Evolutionary conservation across 257 asterid species (phyloP), one percentile per base, ranked within the genome.

Genomic region (Catharanthus roseus): DNA sequence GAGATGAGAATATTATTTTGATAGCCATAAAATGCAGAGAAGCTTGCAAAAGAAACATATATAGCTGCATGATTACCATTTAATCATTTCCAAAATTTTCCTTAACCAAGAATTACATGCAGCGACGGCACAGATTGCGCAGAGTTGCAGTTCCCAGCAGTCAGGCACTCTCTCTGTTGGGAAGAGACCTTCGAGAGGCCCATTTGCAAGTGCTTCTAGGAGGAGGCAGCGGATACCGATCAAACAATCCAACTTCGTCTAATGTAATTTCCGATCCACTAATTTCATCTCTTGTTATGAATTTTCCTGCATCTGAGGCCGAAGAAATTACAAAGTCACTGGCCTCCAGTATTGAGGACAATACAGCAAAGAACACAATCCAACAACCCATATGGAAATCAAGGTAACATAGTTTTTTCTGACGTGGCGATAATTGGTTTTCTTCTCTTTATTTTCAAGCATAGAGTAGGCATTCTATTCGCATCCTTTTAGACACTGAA

Each of bases 151-250:
- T 88, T 75, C 93, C 96, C 49, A 85, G 86, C 74, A 87, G 83
- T 63, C 98, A 85, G 78, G 84, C 96, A 9, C 75, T 88, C 24
- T 92, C 98, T 42, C 84, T 86, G 10, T 71, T 88, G 72, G 96
- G 97, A 63, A 87, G 88, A 80, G 97, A 92, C 80, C 87, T 92
- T 41, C 84, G 96, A 56, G 97, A 92, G 72, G 95, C 97, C 79
- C 95, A 90, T 78, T 72, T 88, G 66, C 97, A 87, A 79, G 87
- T 85, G 74, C 96, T 92, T 85, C 79, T 90, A 29, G 95, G 96
- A 29, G 95, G 96, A 39, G 90, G 95, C 72, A 76, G 77, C 69
- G 83, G 86, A 39, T 84, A 71, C 69, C 84, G 90, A 74, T 79
- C 97, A 24, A 87, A 61, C 67, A 79, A 67, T 81, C 77, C 85